Evolutionary conservation across 768 basidiomycete species (phyloP), one percentile per base, ranked within the genome.

Genomic region (Solioccasus polychromus): DNA sequence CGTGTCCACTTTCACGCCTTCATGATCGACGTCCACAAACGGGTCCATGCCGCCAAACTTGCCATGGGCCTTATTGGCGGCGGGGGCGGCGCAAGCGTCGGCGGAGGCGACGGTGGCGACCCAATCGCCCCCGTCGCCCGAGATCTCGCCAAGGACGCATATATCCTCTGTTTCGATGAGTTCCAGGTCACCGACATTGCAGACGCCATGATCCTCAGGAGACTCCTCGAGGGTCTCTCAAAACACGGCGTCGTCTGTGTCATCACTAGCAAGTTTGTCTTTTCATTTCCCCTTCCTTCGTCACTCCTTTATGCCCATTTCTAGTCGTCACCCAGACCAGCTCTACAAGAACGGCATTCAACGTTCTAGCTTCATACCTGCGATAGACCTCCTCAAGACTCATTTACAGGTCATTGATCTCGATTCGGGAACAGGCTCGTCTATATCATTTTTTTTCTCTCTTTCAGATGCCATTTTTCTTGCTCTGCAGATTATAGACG

Each of bases 281-380:
- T 24, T 42, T n/a, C 30, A 6, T 44, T 15, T 18, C 23, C 31
- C 14, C 29, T 39, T 17, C 22, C 32, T 23, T 22, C 48, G 10
- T 38, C 35, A 12, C 20, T 5, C 18, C 14, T 30, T 49, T 40
- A 50, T 39, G 2, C 24, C 1, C 36, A 1, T 34, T 35, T 36
- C 37, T 26, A 99, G 95, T 69, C 96, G 96, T 48, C 92, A 96
- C 62, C 96, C 96, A 3, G 88, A 97, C 58, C 91, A 97, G 24
- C 75, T 99, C 1, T 99, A 99, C 74, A 94, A 95, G 79, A 98
- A 98, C 53, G 96, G 96, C 1, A 96, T 99, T 34, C 96, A 99
- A 63, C 80, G 96, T 3, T 79, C 86, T 4, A 94, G 92, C 59
- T 99, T 99, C 69, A 61, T 97, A 36, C 96, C 96, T 9, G 85